Evolutionary conservation across 305 asterid genomes (phyloP).

Genomic region (Andrographis paniculata): DNA sequence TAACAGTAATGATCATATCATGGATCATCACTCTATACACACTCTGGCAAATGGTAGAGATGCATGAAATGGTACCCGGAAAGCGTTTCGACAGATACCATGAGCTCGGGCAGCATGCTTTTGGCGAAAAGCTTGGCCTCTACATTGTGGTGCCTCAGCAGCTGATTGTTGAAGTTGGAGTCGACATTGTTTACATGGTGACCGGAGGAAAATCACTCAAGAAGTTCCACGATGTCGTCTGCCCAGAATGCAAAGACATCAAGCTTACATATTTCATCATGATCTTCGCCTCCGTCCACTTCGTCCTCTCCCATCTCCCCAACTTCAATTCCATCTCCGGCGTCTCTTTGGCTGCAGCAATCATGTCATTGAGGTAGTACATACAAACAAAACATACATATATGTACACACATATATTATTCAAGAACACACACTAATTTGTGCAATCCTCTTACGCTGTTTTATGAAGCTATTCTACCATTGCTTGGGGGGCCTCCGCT

Average conservation of each 20-base stretch:
- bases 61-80: constrained; percentile 91
- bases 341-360: constrained; percentile 70
- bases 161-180: constrained; percentile 62
- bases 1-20: constrained; percentile 51
- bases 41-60: constrained; percentile 94
- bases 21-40: constrained; percentile 83
- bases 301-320: constrained; percentile 64
- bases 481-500: constrained; percentile 53
- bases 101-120: too few species aligned
- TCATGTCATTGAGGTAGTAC: constrained; percentile 79
- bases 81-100: constrained; percentile 80
- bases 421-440: too few species aligned
- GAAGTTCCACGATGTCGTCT: constrained; percentile 48
- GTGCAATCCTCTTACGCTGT: too few species aligned
- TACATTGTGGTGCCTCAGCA: constrained; percentile 88
- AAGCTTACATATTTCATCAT: constrained; percentile 55
- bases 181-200: constrained; percentile 82
- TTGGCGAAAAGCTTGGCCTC: constrained; percentile 68
- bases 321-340: constrained; percentile 68
- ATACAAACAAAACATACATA: too few species aligned
- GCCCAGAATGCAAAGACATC: constrained; percentile 30
- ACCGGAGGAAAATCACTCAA: constrained; percentile 73
- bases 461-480: constrained; percentile 47
- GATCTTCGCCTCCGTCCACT: constrained; percentile 67
- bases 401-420: too few species aligned